These are phyloP conservation scores for Lasiodiplodia gonubiensis DNA, from an alignment of 2,329 filamentous ascomycete genomes.

Conservation along the genomic window DNA sequence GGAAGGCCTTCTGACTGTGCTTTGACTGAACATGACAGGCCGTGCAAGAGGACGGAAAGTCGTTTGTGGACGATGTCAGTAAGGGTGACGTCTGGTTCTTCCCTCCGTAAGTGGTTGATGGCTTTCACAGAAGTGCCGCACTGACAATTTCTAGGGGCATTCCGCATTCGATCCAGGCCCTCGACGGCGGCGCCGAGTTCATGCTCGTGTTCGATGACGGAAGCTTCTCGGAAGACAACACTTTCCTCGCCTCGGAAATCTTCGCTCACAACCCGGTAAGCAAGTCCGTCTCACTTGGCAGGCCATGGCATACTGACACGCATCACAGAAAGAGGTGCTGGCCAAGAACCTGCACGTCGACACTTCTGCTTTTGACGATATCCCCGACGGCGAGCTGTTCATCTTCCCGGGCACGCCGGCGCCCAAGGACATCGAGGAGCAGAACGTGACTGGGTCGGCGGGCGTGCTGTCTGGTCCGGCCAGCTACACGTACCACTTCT, in stretches of 20 bases:
- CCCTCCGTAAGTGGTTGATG: slow-evolving; percentile 26
- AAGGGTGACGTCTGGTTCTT: slow-evolving; percentile 34
- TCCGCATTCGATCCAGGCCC: slow-evolving; percentile 32
- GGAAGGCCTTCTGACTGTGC: not conserved
- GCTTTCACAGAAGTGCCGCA: not conserved
- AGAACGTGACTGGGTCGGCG: slow-evolving; percentile 55
- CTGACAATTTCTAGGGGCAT: slow-evolving; percentile 26
- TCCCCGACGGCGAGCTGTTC: slow-evolving; percentile 57
- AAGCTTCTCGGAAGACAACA: slow-evolving; percentile 32
- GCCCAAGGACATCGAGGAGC: slow-evolving; percentile 52
- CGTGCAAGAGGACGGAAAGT: slow-evolving; percentile 30
- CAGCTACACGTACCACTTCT: slow-evolving; percentile 60
- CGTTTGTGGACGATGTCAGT: slow-evolving; percentile 31
- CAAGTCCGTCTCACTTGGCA: not conserved
- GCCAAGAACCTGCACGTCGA: slow-evolving; percentile 61
- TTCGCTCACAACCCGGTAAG: slow-evolving; percentile 30
- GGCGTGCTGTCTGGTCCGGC: slow-evolving; percentile 48
- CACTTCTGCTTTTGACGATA: slow-evolving; percentile 54
- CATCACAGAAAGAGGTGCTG: slow-evolving; percentile 52
- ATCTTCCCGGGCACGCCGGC: slow-evolving; percentile 61
- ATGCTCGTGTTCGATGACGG: slow-evolving; percentile 33
- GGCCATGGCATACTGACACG: not conserved
- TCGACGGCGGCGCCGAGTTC: slow-evolving; percentile 31
- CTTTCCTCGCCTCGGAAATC: slow-evolving; percentile 31
- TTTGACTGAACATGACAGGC: slow-evolving; percentile 18